phyloP scores from a whole-genome alignment of 176 grass and related monocot genomes.

The Ananas comosus region DNA sequence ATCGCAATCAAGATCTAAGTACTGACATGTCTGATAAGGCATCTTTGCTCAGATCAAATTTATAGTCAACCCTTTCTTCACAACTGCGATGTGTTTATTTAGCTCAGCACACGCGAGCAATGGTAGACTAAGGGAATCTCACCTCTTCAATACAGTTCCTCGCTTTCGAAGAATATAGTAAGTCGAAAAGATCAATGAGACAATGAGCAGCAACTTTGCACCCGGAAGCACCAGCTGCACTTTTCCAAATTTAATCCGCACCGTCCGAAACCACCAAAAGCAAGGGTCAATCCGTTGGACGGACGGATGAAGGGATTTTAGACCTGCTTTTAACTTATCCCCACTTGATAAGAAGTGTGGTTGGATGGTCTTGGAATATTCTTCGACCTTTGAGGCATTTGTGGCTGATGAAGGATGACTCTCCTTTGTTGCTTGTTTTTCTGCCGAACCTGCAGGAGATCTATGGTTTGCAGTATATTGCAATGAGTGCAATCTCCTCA shows the following conservation, averaged over 20 bases:
- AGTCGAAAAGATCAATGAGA: constrained; percentile 51
- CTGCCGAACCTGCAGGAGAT: neutral
- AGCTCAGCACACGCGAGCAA: neutral
- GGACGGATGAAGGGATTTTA: constrained; percentile 25
- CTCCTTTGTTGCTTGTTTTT: constrained; percentile 19
- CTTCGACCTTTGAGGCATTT: constrained; percentile 6
- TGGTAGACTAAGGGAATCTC: neutral
- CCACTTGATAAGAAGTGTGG: constrained; percentile 13
- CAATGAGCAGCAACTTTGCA: constrained; percentile 49
- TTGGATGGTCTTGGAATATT: constrained; percentile 12
- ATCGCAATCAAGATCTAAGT: too few species aligned
- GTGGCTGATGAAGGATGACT: constrained; percentile 9
- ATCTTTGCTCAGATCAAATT: too few species aligned
- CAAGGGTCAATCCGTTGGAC: constrained; percentile 39
- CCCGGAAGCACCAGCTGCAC: constrained; percentile 52
- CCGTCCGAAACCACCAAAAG: constrained; percentile 70
- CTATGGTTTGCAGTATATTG: constrained; percentile 24
- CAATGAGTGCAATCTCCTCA: constrained; percentile 31
- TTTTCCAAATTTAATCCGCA: constrained; percentile 55
- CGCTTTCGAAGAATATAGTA: constrained; percentile 44
- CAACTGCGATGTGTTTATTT: too few species aligned
- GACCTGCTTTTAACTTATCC: constrained; percentile 19
- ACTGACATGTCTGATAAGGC: too few species aligned
- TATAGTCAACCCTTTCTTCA: too few species aligned
- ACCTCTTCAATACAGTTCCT: constrained; percentile 55